A percentile compares a stretch with the other conserved stretches of the same genome.
phyloP scores from a whole-genome alignment of 2,329 filamentous ascomycete genomes.

The Trichoderma sp. region DNA sequence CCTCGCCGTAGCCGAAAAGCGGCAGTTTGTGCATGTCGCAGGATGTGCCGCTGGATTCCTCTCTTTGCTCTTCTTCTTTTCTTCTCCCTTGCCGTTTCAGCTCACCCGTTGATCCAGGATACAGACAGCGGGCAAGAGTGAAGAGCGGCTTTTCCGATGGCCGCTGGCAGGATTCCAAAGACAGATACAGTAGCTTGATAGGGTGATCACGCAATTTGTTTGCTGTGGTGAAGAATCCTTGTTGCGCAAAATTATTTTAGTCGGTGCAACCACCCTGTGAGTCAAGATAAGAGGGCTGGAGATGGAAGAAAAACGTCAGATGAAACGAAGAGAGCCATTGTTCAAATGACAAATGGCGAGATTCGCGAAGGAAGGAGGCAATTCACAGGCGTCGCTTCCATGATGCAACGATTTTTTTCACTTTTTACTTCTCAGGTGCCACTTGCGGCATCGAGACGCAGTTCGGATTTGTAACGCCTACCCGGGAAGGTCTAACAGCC shows the following conservation, averaged over 20 bases:
- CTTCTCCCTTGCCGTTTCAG: not conserved
- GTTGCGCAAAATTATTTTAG: not conserved
- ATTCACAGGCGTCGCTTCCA: not conserved
- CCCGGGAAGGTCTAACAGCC: not conserved
- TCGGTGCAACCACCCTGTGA: not conserved
- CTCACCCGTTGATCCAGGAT: not conserved
- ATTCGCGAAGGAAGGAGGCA: not conserved
- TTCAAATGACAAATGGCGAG: not conserved
- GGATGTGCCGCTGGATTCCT: not conserved
- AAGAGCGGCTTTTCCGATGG: not conserved
- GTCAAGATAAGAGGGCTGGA: not conserved
- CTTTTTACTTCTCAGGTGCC: not conserved
- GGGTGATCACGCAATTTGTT: slow-evolving; percentile 14
- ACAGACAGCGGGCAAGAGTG: not conserved
- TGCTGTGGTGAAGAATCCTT: not conserved
- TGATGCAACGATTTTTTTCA: not conserved
- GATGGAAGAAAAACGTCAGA: not conserved
- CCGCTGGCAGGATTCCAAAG: not conserved
- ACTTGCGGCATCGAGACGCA: not conserved
- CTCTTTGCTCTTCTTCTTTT: not conserved
- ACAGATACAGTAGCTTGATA: not conserved
- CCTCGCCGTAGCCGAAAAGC: slow-evolving; percentile 39
- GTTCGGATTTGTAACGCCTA: not conserved
- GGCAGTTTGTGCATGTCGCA: slow-evolving; percentile 34
- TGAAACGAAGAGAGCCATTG: not conserved